These are phyloP conservation scores for Panus rudis DNA, from an alignment of 768 basidiomycete genomes.

Conservation along the genomic window DNA sequence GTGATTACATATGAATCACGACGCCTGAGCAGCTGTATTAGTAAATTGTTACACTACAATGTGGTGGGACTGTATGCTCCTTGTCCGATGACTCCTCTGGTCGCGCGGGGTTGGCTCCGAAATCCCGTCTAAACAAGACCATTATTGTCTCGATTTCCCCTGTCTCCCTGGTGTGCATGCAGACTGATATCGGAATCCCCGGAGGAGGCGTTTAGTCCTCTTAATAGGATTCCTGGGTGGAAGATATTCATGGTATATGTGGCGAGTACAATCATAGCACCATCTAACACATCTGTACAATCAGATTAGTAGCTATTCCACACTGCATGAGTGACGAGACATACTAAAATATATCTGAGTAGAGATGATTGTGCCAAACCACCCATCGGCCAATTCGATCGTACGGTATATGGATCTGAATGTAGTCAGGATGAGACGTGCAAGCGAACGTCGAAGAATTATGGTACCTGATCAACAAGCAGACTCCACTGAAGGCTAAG, in stretches of 20 bases:
- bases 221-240: too few species aligned
- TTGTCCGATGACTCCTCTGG: too few species aligned
- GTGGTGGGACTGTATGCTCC: too few species aligned
- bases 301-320: neutral
- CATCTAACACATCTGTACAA: conserved; percentile 24
- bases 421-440: neutral
- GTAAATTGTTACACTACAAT: too few species aligned
- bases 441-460: neutral
- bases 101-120: too few species aligned
- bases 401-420: conserved; percentile 44
- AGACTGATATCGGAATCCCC: too few species aligned
- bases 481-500: conserved; percentile 11
- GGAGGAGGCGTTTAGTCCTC: too few species aligned
- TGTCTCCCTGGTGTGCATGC: too few species aligned
- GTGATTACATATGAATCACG: too few species aligned
- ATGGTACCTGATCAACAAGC: conserved; percentile 17
- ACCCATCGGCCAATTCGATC: conserved; percentile 44
- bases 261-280: conserved; percentile 25
- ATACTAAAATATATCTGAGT: conserved; percentile 42
- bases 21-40: too few species aligned
- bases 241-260: conserved; percentile 26
- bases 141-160: too few species aligned
- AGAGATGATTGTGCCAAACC: conserved; percentile 41
- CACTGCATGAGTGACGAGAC: conserved; percentile 7
- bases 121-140: too few species aligned